These are phyloP conservation scores for Boletus bicolor DNA, from an alignment of 768 basidiomycete species.

Conservation along the genomic window DNA sequence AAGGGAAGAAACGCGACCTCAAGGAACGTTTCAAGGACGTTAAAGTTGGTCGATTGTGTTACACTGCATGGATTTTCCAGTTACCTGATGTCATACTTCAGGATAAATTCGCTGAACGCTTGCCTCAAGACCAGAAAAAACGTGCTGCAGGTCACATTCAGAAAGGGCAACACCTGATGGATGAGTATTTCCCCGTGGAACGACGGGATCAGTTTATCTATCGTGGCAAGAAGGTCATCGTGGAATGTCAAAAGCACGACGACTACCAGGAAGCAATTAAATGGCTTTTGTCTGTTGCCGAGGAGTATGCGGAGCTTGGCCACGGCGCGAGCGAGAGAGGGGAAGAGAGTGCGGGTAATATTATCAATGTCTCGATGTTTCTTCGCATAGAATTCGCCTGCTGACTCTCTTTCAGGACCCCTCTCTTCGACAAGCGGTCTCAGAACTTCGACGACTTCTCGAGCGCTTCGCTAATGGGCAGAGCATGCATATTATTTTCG, in stretches of 20 bases:
- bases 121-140: conserved; percentile 70
- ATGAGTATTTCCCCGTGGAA: conserved; percentile 89
- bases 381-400: conserved; percentile 11
- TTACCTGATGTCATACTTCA: conserved; percentile 15
- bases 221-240: conserved; percentile 87
- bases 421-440: conserved; percentile 51
- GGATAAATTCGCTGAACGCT: conserved; percentile 48
- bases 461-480: conserved; percentile 86
- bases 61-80: neutral
- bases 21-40: conserved; percentile 31
- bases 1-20: conserved; percentile 37
- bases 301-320: conserved; percentile 60
- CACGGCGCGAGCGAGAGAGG: conserved; percentile 36
- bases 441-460: conserved; percentile 73
- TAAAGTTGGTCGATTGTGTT: conserved; percentile 21
- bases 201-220: conserved; percentile 91
- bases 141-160: conserved; percentile 50
- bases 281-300: conserved; percentile 67
- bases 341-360: conserved; percentile 23
- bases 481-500: conserved; percentile 64
- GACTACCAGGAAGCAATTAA: conserved; percentile 80
- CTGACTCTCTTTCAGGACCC: conserved; percentile 41
- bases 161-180: conserved; percentile 58
- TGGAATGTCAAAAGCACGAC: conserved; percentile 90
- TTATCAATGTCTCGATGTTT: conserved; percentile 12